Percentiles rank a stretch among this genome's conserved stretches.
phyloP scores from a whole-genome alignment of 768 basidiomycete species.

The Dentipellis fragilis region DNA sequence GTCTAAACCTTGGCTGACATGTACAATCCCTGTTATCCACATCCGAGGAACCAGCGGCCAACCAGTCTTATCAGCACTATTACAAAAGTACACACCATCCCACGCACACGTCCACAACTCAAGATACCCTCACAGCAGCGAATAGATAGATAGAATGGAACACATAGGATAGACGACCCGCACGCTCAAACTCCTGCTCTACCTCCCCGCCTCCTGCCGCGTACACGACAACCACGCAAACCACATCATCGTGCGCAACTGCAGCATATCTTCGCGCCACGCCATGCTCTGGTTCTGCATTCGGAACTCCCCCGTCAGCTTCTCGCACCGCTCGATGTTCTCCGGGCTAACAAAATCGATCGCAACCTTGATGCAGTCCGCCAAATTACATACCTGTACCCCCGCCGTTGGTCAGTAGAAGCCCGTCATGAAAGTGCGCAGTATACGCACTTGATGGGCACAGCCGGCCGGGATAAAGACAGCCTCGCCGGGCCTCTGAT shows the following conservation, averaged over 20 bases:
- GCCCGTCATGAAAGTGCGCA: not conserved
- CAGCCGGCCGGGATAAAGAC: constrained; percentile 94
- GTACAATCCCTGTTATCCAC: too few relatives aligned
- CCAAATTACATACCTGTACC: constrained; percentile 74
- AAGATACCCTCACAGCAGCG: not conserved
- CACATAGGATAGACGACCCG: not conserved
- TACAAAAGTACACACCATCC: too few relatives aligned
- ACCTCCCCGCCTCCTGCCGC: constrained; percentile 31
- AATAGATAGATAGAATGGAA: not conserved
- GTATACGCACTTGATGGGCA: constrained; percentile 65
- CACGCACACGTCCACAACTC: not conserved
- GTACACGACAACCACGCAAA: constrained; percentile 77
- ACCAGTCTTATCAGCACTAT: too few relatives aligned
- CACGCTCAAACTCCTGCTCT: not conserved
- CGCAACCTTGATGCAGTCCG: constrained; percentile 95
- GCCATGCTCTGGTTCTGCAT: constrained; percentile 78
- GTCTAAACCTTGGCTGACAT: too few relatives aligned
- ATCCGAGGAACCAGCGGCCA: too few relatives aligned
- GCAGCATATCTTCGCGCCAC: constrained; percentile 93
- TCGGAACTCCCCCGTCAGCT: constrained; percentile 80
- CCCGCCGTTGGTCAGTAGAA: not conserved
- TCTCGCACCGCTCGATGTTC: constrained; percentile 80
- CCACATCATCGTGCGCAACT: constrained; percentile 90
- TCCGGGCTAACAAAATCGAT: constrained; percentile 92
- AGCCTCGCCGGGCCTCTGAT: constrained; percentile 87